Evolutionary conservation across 768 basidiomycete species (phyloP).

Genomic region (Termitomyces bulborhizus): DNA sequence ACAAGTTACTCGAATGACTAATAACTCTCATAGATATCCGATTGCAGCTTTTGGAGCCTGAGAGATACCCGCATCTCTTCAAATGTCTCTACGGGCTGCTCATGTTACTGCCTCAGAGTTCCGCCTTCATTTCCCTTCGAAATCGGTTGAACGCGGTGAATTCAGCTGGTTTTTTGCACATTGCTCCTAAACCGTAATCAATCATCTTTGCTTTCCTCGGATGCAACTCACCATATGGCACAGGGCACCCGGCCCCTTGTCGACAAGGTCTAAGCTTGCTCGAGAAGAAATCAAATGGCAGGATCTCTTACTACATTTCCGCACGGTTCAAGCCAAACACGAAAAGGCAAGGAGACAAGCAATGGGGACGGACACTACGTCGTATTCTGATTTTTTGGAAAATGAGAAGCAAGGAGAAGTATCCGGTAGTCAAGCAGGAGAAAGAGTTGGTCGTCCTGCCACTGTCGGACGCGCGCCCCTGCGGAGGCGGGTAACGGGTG

Average conservation of each 20-base stretch:
- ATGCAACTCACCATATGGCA: not conserved
- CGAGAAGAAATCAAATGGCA: constrained; percentile 97
- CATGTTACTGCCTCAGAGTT: constrained; percentile 96
- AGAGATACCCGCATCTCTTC: constrained; percentile 92
- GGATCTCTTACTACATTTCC: constrained; percentile 89
- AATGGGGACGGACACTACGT: constrained; percentile 54
- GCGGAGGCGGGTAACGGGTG: constrained; percentile 62
- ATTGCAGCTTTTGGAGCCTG: constrained; percentile 92
- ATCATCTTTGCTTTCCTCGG: not conserved
- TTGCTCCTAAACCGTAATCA: constrained; percentile 78
- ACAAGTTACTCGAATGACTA: not conserved
- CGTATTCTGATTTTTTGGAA: constrained; percentile 43
- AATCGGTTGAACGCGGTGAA: constrained; percentile 94
- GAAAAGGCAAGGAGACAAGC: constrained; percentile 85
- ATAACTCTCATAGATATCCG: constrained; percentile 54
- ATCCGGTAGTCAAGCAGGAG: constrained; percentile 17
- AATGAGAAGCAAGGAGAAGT: constrained; percentile 33
- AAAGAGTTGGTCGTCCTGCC: constrained; percentile 18
- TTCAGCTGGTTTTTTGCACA: constrained; percentile 89
- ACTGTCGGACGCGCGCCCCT: constrained; percentile 36
- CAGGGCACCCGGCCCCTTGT: constrained; percentile 26
- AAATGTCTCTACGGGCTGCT: constrained; percentile 96
- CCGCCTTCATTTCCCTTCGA: constrained; percentile 89
- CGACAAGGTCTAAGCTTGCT: constrained; percentile 69
- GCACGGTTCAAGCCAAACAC: constrained; percentile 81